A percentile compares a stretch with the other conserved stretches of the same genome.
phyloP scores from a whole-genome alignment of 148 eudicot species.

The Chenopodium suecicum region DNA sequence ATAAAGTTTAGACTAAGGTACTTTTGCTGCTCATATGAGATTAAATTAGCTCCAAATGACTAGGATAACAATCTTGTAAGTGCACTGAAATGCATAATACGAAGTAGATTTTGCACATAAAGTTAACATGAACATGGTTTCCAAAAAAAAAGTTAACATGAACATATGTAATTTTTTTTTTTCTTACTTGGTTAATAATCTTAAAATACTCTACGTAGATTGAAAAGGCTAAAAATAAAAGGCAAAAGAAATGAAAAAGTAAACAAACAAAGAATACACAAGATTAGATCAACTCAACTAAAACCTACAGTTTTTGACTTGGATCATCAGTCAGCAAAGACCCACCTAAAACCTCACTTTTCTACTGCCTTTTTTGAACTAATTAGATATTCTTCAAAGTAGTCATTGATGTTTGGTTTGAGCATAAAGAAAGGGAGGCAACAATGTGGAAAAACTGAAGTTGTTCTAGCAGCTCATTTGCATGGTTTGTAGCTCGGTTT shows the following conservation, averaged over 20 bases:
- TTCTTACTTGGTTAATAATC: not conserved
- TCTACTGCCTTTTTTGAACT: not conserved
- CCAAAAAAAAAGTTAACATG: not conserved
- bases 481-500: conserved; percentile 56
- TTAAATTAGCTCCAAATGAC: not conserved
- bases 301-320: conserved; percentile 1
- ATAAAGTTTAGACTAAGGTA: too few relatives aligned
- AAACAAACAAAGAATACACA: not conserved
- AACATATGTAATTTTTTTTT: not conserved
- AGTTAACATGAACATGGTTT: not conserved
- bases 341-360: not conserved
- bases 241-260: not conserved
- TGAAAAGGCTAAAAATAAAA: not conserved
- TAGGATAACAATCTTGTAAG: not conserved
- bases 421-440: conserved; percentile 68
- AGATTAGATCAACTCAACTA: not conserved
- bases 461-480: conserved; percentile 62
- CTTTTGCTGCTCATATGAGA: too few relatives aligned
- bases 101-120: not conserved
- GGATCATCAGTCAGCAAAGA: conserved; percentile 11
- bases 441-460: conserved; percentile 87
- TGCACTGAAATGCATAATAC: not conserved
- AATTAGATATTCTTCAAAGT: not conserved
- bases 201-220: not conserved
- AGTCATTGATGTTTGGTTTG: not conserved